Conservation (phyloP, 306 rosid genomes). For the Quercus mongolica region DNA sequence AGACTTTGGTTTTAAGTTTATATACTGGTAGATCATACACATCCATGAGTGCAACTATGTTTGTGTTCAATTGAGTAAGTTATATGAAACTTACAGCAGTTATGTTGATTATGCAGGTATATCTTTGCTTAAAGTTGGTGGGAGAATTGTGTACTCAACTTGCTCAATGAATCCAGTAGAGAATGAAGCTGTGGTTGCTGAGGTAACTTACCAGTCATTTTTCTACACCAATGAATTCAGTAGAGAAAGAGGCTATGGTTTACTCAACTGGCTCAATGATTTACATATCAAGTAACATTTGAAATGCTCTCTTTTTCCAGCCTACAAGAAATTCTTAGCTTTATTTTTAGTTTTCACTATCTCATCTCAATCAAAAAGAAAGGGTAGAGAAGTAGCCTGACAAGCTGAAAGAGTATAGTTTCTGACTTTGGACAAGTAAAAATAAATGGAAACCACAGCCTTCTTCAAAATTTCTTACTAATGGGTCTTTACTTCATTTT, state of each 20-base stretch:
- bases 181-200: conserved; percentile 96
- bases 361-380: neutral
- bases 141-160: conserved; percentile 95
- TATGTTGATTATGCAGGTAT: conserved; percentile 54
- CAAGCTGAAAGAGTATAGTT: neutral
- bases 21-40: neutral
- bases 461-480: neutral
- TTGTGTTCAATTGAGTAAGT: neutral
- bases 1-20: conserved; percentile 3
- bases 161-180: conserved; percentile 99
- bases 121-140: conserved; percentile 87
- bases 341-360: neutral
- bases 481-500: neutral
- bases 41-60: neutral
- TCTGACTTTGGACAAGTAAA: neutral
- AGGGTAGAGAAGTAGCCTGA: neutral
- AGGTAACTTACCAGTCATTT: conserved; percentile 44
- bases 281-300: neutral
- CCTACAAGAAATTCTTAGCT: neutral
- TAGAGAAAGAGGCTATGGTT: neutral
- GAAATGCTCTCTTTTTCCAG: neutral
- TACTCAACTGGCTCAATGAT: neutral
- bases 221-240: neutral
- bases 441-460: neutral
- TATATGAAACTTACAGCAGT: neutral